Conservation (phyloP, 2,329 filamentous ascomycete genomes). For the Monilinia aucupariae region DNA sequence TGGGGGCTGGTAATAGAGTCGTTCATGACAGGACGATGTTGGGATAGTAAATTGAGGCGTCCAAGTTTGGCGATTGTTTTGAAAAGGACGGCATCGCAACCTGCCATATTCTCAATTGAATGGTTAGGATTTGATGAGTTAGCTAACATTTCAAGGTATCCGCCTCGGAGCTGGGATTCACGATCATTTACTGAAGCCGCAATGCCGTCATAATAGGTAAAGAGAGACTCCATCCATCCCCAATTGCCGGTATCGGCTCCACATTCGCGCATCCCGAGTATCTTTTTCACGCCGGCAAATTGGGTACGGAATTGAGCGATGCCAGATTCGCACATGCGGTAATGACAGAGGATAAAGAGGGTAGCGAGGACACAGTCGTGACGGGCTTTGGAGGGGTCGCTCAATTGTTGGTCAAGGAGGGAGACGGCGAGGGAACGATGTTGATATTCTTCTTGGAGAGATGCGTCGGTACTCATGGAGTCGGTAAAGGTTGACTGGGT, state of each 20-base stretch:
- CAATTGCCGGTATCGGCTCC: constrained; percentile 59
- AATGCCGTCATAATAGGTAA: constrained; percentile 92
- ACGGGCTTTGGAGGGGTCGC: constrained; percentile 66
- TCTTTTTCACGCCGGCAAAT: constrained; percentile 87
- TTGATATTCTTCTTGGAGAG: constrained; percentile 74
- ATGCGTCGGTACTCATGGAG: constrained; percentile 44
- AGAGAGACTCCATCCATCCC: constrained; percentile 86
- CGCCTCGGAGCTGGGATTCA: constrained; percentile 69
- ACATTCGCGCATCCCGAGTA: constrained; percentile 69
- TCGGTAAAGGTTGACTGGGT: constrained; percentile 38
- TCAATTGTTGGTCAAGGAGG: constrained; percentile 77
- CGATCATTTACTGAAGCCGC: constrained; percentile 88
- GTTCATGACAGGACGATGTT: constrained; percentile 55
- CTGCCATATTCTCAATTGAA: constrained; percentile 71
- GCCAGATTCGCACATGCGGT: constrained; percentile 88
- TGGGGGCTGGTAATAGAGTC: constrained; percentile 34
- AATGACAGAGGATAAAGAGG: constrained; percentile 81
- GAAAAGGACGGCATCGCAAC: constrained; percentile 83
- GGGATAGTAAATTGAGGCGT: constrained; percentile 76
- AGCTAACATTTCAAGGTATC: constrained; percentile 57
- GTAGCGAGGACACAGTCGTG: constrained; percentile 86
- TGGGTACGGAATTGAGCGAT: constrained; percentile 91
- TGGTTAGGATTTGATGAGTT: constrained; percentile 55
- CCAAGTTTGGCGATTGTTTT: constrained; percentile 79
- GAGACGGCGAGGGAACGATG: constrained; percentile 75